Conservation (phyloP, 1,284 basidiomycete genomes). For the Peniophora sp. region DNA sequence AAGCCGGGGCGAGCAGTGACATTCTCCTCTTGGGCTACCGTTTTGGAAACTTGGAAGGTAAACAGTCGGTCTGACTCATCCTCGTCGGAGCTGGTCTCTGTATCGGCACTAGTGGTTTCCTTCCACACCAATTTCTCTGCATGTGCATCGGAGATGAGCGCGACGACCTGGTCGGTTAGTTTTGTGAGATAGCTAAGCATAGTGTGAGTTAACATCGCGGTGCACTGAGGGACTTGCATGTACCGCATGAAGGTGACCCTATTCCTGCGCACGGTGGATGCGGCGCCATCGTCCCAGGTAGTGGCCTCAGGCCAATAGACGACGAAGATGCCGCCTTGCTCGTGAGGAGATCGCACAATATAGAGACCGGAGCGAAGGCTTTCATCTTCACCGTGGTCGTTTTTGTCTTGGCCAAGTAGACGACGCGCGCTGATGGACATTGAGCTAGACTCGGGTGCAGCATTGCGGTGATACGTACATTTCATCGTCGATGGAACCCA, state of each 20-base stretch:
- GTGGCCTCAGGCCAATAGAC: conserved; percentile 56
- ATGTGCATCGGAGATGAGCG: conserved; percentile 38
- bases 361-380: conserved; percentile 43
- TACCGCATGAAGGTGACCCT: conserved; percentile 57
- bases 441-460: background rate
- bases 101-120: conserved; percentile 19
- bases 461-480: conserved; percentile 23
- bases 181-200: conserved; percentile 51
- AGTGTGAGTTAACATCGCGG: background rate
- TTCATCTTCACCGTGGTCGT: background rate
- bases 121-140: conserved; percentile 34
- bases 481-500: conserved; percentile 25
- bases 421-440: conserved; percentile 2
- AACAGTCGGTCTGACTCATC: conserved; percentile 36
- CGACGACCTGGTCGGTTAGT: conserved; percentile 43
- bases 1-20: no score
- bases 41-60: conserved; percentile 48
- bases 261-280: conserved; percentile 38
- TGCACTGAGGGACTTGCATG: background rate
- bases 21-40: conserved; percentile 49
- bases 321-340: conserved; percentile 27
- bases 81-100: conserved; percentile 19
- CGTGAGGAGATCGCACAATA: conserved; percentile 15
- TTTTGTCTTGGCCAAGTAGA: conserved; percentile 1
- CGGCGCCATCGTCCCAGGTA: conserved; percentile 48